Base-by-base conservation (phyloP, 1,284 basidiomycete species). In the Puccinia coronata region DNA sequence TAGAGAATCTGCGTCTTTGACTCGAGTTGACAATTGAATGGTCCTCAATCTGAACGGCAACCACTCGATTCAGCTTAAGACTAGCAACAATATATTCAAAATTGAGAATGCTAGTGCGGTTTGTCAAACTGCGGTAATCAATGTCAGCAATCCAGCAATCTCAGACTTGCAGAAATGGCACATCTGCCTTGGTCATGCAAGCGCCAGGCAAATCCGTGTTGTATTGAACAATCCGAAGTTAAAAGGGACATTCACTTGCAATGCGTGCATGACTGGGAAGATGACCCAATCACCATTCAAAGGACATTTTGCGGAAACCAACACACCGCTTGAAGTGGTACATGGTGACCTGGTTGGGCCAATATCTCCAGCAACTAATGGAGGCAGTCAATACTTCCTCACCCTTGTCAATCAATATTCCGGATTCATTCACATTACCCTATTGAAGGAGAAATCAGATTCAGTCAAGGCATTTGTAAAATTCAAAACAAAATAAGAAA, bases 401-500 rank as follows among this genome's bases (percentile, higher is more conserved):
- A 72, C 47, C 4, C n/a, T 72, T 2, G 70, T 72, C 8, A 25
- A 72, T 36, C 70, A 72, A 72, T 28, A 53, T 25, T 51, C 43
- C 12, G 31, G 47, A 6, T 72, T 31, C 31, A 69, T 69, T 2
- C 9, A 53, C 43, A 53, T 61, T 36, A 41, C 1, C 14, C 28
- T 74, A 2, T 6, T 74, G 4, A 74, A 74, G 43, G 55, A 57
- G 28, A 74, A 57, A 74, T 23, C 18, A 2, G 55, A 74, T 0
- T 53, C 55, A n/a, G 6, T 23, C 16, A 14, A n/a, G 39, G 11
- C 18, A 2, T 14, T 73, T 25, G 34, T 20, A 16, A 5, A 57
- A 6, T 73, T 73, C 71, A 53, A 73, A 41, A 57, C 5, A 9
- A 8, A 36, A 1, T 57, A 8, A 23, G 51, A 73, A 57, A 73